These are phyloP conservation scores for Martiniozyma asiatica DNA, from an alignment of 1,139 yeast species.

Conservation along the genomic window DNA sequence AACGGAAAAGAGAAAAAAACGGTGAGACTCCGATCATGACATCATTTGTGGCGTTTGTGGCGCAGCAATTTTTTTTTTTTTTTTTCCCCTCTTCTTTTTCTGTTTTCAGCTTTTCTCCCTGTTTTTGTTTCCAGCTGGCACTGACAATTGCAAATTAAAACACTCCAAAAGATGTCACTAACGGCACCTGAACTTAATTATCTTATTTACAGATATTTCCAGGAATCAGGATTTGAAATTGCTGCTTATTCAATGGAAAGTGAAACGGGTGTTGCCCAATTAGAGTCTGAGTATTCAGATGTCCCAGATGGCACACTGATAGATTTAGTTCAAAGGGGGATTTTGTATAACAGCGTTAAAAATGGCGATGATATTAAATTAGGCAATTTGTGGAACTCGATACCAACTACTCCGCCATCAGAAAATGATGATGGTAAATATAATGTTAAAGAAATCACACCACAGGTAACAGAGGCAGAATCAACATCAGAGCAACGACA, in stretches of 20 bases:
- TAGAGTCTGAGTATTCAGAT: slow-evolving; percentile 39
- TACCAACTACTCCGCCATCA: slow-evolving; percentile 45
- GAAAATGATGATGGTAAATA: slow-evolving; percentile 61
- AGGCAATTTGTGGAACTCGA: no score
- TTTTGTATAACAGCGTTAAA: slow-evolving; percentile 53
- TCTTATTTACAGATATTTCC: slow-evolving; percentile 84
- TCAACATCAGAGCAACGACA: no score
- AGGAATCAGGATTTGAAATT: slow-evolving; percentile 73
- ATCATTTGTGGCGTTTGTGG: no score
- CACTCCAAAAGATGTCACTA: slow-evolving; percentile 47
- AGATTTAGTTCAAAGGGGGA: slow-evolving; percentile 73
- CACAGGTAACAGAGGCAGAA: no score
- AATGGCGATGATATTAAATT: no score
- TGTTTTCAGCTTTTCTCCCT: no score
- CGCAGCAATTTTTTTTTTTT: not conserved
- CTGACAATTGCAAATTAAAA: no score
- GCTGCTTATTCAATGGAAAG: slow-evolving; percentile 76
- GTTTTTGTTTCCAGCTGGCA: not conserved
- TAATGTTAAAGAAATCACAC: no score
- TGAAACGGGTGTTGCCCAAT: slow-evolving; percentile 50
- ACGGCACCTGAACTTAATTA: slow-evolving; percentile 82
- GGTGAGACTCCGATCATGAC: no score
- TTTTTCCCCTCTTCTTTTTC: not conserved
- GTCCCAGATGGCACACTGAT: slow-evolving; percentile 70
- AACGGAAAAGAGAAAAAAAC: not conserved